A percentile compares a stretch with the other conserved stretches of the same genome.
Conservation (phyloP, 345 rosid genomes). For the Streptanthus diversifolius region DNA sequence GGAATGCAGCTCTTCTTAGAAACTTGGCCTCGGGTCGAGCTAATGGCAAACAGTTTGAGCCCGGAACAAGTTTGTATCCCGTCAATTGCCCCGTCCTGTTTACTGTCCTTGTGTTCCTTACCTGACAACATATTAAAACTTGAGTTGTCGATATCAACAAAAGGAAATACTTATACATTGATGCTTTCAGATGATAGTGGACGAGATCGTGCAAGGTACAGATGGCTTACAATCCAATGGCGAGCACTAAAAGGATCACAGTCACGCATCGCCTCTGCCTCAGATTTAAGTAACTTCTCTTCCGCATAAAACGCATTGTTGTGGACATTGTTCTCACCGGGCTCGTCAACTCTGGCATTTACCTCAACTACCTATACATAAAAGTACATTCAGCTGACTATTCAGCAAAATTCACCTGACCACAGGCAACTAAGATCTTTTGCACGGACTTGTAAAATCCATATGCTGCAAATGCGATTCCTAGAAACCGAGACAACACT, state of each 20-base stretch:
- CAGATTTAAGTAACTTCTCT: conserved; percentile 69
- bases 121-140: conserved; percentile 43
- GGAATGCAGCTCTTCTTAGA: conserved; percentile 80
- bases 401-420: neutral
- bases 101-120: conserved; percentile 82
- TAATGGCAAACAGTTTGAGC: conserved; percentile 82
- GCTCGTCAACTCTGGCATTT: conserved; percentile 65
- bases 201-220: conserved; percentile 14
- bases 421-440: conserved; percentile 3
- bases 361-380: conserved; percentile 78
- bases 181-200: neutral
- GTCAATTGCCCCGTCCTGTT: conserved; percentile 88
- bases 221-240: conserved; percentile 79
- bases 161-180: neutral
- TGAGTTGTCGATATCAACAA: neutral
- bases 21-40: conserved; percentile 84
- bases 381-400: neutral
- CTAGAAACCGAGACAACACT: conserved; percentile 5
- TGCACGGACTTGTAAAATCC: neutral
- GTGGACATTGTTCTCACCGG: conserved; percentile 78
- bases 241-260: conserved; percentile 79
- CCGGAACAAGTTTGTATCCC: conserved; percentile 80
- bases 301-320: conserved; percentile 87
- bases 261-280: conserved; percentile 76
- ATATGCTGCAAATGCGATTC: conserved; percentile 7